Conservation (phyloP, 2,329 filamentous ascomycete species). For the Pseudogymnoascus sp. region DNA sequence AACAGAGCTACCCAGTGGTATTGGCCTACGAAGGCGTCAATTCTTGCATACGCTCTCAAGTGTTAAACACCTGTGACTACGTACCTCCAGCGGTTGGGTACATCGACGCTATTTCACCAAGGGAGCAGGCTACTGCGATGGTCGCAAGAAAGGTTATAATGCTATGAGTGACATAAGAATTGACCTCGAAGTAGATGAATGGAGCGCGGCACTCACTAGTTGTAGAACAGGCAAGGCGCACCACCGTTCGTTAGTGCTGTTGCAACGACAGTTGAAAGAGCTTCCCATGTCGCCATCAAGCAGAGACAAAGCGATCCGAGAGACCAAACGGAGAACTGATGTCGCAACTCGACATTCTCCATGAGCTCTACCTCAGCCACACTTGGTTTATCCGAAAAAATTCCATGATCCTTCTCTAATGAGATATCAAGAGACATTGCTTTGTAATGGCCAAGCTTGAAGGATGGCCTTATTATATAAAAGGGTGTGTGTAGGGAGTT, state of each 20-base stretch:
- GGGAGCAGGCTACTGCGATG: constrained; percentile 35
- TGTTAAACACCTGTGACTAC: not conserved
- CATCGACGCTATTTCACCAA: constrained; percentile 41
- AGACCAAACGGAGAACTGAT: constrained; percentile 38
- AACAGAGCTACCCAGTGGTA: constrained; percentile 56
- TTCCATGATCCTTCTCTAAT: not conserved
- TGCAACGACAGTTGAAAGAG: constrained; percentile 41
- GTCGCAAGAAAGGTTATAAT: constrained; percentile 38
- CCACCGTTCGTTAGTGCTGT: constrained; percentile 40
- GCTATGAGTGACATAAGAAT: constrained; percentile 24
- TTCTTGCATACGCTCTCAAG: not conserved
- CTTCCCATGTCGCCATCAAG: constrained; percentile 48
- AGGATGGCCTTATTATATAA: not conserved
- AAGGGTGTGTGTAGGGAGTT: not conserved
- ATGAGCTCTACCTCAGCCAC: not conserved
- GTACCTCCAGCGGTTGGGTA: constrained; percentile 36
- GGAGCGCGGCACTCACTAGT: constrained; percentile 21
- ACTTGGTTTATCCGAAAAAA: not conserved
- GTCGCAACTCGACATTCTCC: constrained; percentile 21
- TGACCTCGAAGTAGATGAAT: constrained; percentile 26
- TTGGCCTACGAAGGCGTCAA: constrained; percentile 38
- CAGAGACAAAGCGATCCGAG: constrained; percentile 40
- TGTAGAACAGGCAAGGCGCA: constrained; percentile 42
- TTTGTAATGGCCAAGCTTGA: not conserved
- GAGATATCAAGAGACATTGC: not conserved